A percentile compares a stretch with the other conserved stretches of the same genome.
These are phyloP conservation scores for Nicotiana sylvestris DNA, from an alignment of 257 asterid species.

Conservation along the genomic window DNA sequence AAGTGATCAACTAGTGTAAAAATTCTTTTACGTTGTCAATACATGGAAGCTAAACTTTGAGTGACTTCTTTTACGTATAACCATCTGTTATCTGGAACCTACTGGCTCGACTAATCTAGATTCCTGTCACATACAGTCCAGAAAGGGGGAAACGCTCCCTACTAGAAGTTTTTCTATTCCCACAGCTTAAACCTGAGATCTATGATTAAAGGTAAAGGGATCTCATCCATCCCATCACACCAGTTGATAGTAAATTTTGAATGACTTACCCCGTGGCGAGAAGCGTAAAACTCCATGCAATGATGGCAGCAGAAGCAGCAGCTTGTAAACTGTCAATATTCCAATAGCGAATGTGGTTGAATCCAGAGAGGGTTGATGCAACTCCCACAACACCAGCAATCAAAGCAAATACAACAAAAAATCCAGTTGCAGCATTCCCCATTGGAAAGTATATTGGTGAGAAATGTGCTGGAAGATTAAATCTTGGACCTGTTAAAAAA, in stretches of 20 bases:
- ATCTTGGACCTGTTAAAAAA: conserved; percentile 50
- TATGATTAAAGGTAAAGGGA: too few relatives aligned
- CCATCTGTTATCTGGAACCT: too few relatives aligned
- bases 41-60: neutral
- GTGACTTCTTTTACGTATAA: neutral
- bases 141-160: too few relatives aligned
- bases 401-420: conserved; percentile 64
- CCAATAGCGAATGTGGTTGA: conserved; percentile 63
- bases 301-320: conserved; percentile 64
- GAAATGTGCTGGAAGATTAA: conserved; percentile 72
- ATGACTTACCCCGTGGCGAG: conserved; percentile 83
- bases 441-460: conserved; percentile 82
- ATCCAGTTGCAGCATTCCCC: conserved; percentile 96
- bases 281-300: conserved; percentile 79
- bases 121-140: too few relatives aligned
- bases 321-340: conserved; percentile 49
- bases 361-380: conserved; percentile 58
- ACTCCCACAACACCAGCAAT: conserved; percentile 86
- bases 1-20: too few relatives aligned
- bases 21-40: neutral
- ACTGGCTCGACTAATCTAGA: too few relatives aligned
- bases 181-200: too few relatives aligned
- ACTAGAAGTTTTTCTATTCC: too few relatives aligned
- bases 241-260: too few relatives aligned
- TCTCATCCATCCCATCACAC: too few relatives aligned